Evolutionary conservation across 495 filamentous ascomycete species (phyloP), one percentile per base, ranked within the genome.

Genomic region (Aspergillus affinis): DNA sequence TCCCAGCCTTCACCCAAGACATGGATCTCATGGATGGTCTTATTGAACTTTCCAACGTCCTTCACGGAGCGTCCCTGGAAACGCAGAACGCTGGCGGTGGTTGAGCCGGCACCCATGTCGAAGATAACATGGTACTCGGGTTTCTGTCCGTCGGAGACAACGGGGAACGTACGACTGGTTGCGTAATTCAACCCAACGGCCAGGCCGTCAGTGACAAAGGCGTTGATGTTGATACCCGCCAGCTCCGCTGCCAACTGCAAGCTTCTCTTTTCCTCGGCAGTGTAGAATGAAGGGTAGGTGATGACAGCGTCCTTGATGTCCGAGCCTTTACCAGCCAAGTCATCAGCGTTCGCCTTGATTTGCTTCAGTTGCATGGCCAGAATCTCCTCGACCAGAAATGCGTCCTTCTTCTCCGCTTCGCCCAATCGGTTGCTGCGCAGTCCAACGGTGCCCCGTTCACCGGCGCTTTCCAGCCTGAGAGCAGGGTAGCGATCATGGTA

Each of bases 31-130:
- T 97, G 94, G 51, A 98, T 74, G 13, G 93, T 96, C 81, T 99
- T 99, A 78, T 96, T 99, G 82, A 85, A 95, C 65, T 87, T 89
- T 48, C 94, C 93, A 59, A 95, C 77, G 68, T 97, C 92, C 79
- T 97, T 99, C 51, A 98, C 90, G 6, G 81, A 88, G 63, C 86
- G 85, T 67, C 89, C 90, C 70, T 96, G 93, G 78, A 98, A 96
- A 65, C 84, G 88, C 70, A 99, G 69, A 18, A 99, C 80, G 8
- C 92, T 95, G n/a, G 93, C 94, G 58, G 91, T 96, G 17, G 95
- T 91, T n/a, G 91, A 96, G 9, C 94, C 94, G 66, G 94, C 94
- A 59, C 94, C 94, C 93, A 98, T 97, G 66, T 99, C 95, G 65
- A 92, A 98, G 18, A 99, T 84, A 68, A 99, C 79, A 69, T 99